These are phyloP conservation scores for Vitis hybrid DNA, from an alignment of 177 flowering plant genomes.

Conservation along the genomic window DNA sequence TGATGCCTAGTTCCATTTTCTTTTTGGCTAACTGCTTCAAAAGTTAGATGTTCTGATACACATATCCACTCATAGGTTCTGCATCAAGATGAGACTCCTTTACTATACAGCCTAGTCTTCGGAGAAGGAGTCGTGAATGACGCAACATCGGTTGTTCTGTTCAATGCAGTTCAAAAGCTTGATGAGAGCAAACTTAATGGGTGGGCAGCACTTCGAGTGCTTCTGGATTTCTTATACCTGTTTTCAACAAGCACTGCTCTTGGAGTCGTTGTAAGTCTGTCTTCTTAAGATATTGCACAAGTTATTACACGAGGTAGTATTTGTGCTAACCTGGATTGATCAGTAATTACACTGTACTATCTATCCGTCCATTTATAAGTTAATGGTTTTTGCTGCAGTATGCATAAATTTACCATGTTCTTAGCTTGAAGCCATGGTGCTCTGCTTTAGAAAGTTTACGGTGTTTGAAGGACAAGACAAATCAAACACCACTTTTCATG, in stretches of 20 bases:
- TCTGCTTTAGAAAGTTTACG: no score
- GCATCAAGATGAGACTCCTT: constrained; percentile 88
- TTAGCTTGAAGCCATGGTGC: no score
- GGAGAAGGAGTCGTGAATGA: constrained; percentile 99
- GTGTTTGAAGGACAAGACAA: no score
- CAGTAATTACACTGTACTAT: no score
- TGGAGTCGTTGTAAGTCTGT: constrained; percentile 61
- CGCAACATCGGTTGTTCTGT: constrained; percentile 93
- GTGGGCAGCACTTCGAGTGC: constrained; percentile 33
- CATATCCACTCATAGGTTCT: constrained; percentile 48
- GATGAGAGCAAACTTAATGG: constrained; percentile 47
- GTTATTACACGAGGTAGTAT: not conserved
- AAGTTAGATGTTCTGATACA: constrained; percentile 1
- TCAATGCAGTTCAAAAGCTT: constrained; percentile 81
- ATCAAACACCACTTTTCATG: no score
- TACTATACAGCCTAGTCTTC: constrained; percentile 87
- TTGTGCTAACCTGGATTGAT: not conserved
- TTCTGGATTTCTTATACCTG: constrained; percentile 68
- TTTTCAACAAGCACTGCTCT: constrained; percentile 81
- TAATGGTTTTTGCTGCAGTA: no score
- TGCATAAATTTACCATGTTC: no score
- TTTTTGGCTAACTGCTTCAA: not conserved
- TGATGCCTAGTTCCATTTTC: not conserved
- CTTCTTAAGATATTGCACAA: not conserved
- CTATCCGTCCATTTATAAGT: no score